Evolutionary conservation across 176 grass and related monocot genomes (phyloP), one percentile per base, ranked within the genome.

Genomic region (Oryza coarctata): DNA sequence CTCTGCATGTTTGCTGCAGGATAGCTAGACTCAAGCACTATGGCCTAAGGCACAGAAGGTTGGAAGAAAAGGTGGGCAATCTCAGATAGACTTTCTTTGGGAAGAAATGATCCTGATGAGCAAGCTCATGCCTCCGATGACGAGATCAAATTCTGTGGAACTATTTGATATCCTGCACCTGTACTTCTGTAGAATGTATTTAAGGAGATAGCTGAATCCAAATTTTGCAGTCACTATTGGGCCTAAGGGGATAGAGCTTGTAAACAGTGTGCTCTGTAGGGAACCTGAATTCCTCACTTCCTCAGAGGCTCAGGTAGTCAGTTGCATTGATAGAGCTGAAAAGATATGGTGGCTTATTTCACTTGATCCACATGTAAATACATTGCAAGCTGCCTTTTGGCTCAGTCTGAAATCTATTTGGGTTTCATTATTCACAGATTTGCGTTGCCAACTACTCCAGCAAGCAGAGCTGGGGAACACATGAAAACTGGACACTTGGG

Each of bases 81-180:
- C 73, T 75, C 87, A 94, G 33, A 84, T 98, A 47, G 90, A 91
- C 31, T 64, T 98, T 98, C 75, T 98, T 98, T 79, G 86, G 75
- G 28, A 95, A 84, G 86, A 84, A 77, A 83, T 92, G 90, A 90
- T 70, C 44, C 67, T 52, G 10, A n/a, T n/a, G n/a, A n/a, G n/a
- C n/a, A 20, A 58, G 18, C 28, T 58, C 30, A 0, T 74, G 20
- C 45, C 15, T 65, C 10, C 17, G 6, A 36, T 72, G 75, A 7
- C 34, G 28, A 7, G 27, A 44, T 69, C 49, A 27, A 33, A 13
- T 64, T 7, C 14, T 65, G 31, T 26, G 64, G 26, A 67, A 33
- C 23, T n/a, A 52, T 71, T 20, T 66, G 18, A 49, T 82, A 32
- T 22, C 68, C 71, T 79, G 26, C 32, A 29, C 32, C 17, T 74